Evolutionary conservation across 2,329 filamentous ascomycete species (phyloP).

Genomic region (Aspergillus costaricaensis): DNA sequence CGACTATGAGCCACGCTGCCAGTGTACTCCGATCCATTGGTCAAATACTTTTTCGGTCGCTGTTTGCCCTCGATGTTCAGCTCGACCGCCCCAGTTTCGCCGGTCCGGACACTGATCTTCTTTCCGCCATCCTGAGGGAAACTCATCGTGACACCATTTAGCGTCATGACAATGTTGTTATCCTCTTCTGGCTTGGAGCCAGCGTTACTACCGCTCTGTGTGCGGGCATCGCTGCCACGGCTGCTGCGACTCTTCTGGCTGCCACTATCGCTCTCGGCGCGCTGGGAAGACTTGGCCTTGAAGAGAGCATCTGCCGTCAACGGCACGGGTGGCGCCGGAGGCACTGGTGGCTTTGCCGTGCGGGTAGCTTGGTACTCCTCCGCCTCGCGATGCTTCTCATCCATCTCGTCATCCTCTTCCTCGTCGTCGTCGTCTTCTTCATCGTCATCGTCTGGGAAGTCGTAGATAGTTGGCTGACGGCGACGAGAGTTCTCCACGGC

Average conservation of each 20-base stretch:
- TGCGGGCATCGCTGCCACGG: slow-evolving; percentile 40
- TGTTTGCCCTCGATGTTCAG: slow-evolving; percentile 41
- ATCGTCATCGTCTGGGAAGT: slow-evolving; percentile 27
- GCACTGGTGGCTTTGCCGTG: slow-evolving; percentile 23
- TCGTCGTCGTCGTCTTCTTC: not conserved
- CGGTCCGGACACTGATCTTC: slow-evolving; percentile 42
- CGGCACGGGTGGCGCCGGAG: slow-evolving; percentile 26
- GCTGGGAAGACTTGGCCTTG: slow-evolving; percentile 32
- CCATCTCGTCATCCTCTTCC: slow-evolving; percentile 29
- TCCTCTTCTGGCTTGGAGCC: slow-evolving; percentile 39
- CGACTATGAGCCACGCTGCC: slow-evolving; percentile 28
- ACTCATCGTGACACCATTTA: slow-evolving; percentile 45
- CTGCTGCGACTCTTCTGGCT: slow-evolving; percentile 47
- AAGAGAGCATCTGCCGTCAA: slow-evolving; percentile 39
- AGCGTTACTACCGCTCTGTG: slow-evolving; percentile 35
- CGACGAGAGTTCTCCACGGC: slow-evolving; percentile 39
- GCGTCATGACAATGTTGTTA: slow-evolving; percentile 42
- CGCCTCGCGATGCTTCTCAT: slow-evolving; percentile 39
- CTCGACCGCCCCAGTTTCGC: slow-evolving; percentile 40
- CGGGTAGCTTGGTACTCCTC: slow-evolving; percentile 45
- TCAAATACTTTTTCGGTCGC: slow-evolving; percentile 42
- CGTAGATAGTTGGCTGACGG: slow-evolving; percentile 35
- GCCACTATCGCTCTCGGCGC: slow-evolving; percentile 41
- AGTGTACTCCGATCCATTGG: slow-evolving; percentile 38
- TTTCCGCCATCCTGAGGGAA: slow-evolving; percentile 41